phyloP scores from a whole-genome alignment of 306 rosid species.

The Neltuma alba region DNA sequence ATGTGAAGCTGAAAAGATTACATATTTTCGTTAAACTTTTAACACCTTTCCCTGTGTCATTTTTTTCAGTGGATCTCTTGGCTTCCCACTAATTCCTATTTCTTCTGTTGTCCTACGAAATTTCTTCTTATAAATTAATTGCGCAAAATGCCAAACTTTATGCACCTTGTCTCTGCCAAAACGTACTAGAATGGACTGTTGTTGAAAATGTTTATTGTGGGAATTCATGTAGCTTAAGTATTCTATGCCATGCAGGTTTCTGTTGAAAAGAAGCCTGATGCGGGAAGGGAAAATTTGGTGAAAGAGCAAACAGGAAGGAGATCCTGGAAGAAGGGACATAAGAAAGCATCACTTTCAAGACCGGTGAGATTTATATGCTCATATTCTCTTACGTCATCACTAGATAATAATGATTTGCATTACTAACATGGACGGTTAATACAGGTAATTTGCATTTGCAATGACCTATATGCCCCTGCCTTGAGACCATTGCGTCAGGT shows the following conservation, averaged over 20 bases:
- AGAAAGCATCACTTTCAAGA: conserved; percentile 64
- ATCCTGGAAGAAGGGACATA: conserved; percentile 65
- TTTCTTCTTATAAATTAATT: background rate
- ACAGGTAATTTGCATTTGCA: conserved; percentile 96
- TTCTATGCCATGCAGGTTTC: conserved; percentile 54
- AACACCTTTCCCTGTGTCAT: background rate
- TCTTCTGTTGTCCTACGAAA: background rate
- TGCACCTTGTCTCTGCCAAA: conserved; percentile 3
- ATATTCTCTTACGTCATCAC: conserved; percentile 27
- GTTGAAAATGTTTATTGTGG: conserved; percentile 14
- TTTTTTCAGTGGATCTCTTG: background rate
- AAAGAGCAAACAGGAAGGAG: conserved; percentile 59
- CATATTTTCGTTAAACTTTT: background rate
- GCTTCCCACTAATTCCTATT: background rate
- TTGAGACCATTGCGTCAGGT: conserved; percentile 89
- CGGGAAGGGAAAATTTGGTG: conserved; percentile 54
- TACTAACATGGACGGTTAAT: conserved; percentile 36
- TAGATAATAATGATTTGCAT: conserved; percentile 22
- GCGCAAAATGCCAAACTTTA: background rate
- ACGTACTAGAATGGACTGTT: conserved; percentile 18
- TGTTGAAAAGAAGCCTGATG: conserved; percentile 70
- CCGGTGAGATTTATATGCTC: conserved; percentile 76
- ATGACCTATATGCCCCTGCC: conserved; percentile 92
- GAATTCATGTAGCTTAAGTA: conserved; percentile 27
- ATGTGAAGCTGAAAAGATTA: background rate